Percentiles rank a stretch among this genome's conserved stretches.
Conservation (phyloP, 1,284 basidiomycete genomes). For the Sanghuangporus weigelae region DNA sequence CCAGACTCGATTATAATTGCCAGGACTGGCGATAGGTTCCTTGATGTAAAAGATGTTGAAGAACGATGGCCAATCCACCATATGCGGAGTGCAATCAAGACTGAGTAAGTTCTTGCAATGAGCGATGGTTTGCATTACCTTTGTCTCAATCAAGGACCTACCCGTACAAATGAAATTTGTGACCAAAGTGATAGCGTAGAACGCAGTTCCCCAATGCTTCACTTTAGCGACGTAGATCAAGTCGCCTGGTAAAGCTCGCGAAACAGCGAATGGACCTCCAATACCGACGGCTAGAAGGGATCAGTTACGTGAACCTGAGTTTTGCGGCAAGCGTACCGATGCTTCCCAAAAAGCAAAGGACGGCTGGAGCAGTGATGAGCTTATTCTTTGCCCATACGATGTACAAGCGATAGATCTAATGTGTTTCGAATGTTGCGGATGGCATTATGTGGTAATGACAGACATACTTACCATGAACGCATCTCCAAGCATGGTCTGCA, state of each 20-base stretch:
- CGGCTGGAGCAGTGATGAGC: not conserved
- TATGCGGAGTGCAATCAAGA: conserved; percentile 13
- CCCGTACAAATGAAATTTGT: conserved; percentile 11
- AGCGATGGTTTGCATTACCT: not conserved
- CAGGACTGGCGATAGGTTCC: conserved; percentile 8
- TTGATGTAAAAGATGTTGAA: not conserved
- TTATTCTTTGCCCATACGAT: conserved; percentile 8
- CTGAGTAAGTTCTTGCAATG: not conserved
- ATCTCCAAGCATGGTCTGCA: conserved; percentile 31
- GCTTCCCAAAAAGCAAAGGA: conserved; percentile 9
- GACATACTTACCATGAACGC: conserved; percentile 26
- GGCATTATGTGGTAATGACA: not conserved
- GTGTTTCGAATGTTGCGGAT: not conserved
- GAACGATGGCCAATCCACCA: not conserved
- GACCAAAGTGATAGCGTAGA: conserved; percentile 10
- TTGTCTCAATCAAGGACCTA: not conserved
- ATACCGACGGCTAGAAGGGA: conserved; percentile 9
- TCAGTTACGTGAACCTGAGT: not conserved
- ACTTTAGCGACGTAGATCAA: conserved; percentile 8
- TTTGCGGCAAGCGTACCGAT: not conserved
- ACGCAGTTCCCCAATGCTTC: conserved; percentile 8
- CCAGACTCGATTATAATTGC: conserved; percentile 19
- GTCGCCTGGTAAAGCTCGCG: not conserved
- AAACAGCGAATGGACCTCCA: not conserved
- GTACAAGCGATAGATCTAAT: conserved; percentile 9